phyloP scores from a whole-genome alignment of 1,139 yeast genomes.

The Yamadazyma kanchanaburiensis region DNA sequence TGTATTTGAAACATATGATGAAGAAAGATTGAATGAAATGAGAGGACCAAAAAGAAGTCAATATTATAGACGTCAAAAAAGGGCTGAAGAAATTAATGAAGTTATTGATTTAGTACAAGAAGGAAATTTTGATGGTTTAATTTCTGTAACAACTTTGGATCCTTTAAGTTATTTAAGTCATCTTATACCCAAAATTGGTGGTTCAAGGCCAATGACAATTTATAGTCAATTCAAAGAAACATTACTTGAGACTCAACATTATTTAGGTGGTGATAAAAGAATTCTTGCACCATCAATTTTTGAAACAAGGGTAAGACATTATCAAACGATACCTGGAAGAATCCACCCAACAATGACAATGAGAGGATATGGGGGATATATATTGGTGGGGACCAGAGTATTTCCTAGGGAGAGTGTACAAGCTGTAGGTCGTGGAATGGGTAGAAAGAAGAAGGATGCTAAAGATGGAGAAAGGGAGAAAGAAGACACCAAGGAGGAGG shows the following conservation, averaged over 20 bases:
- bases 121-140: conserved; percentile 71
- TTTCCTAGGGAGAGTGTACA: conserved; percentile 60
- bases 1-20: conserved; percentile 46
- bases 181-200: conserved; percentile 67
- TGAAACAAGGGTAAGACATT: conserved; percentile 81
- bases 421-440: conserved; percentile 54
- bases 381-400: conserved; percentile 78
- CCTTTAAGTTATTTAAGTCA: conserved; percentile 62
- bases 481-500: conserved; percentile 2
- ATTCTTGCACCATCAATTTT: conserved; percentile 79
- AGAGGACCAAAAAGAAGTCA: conserved; percentile 62
- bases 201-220: conserved; percentile 82
- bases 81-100: conserved; percentile 53
- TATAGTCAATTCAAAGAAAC: conserved; percentile 81
- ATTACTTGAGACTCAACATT: conserved; percentile 69
- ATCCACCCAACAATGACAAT: conserved; percentile 94
- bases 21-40: conserved; percentile 52
- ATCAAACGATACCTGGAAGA: conserved; percentile 92
- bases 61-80: conserved; percentile 60
- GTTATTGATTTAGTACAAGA: conserved; percentile 48
- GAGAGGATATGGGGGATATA: conserved; percentile 89
- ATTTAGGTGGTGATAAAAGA: conserved; percentile 60
- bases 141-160: conserved; percentile 71
- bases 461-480: conserved; percentile 9
- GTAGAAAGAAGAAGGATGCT: conserved; percentile 22